Percentiles rank a stretch among this genome's conserved stretches.
Evolutionary conservation across 441 rosid genomes (phyloP).

Genomic region (Adansonia madagascariensis): DNA sequence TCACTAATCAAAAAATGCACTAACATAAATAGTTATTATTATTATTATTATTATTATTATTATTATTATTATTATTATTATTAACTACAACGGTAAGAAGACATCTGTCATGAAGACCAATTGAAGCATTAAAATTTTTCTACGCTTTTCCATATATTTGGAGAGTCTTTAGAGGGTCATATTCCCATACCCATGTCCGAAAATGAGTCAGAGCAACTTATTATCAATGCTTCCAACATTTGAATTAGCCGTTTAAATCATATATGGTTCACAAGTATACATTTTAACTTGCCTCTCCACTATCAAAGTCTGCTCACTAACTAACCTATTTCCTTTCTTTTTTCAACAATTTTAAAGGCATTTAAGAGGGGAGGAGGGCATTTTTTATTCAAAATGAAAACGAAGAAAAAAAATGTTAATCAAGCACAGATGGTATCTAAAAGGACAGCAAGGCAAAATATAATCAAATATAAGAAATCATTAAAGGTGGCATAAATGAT

Average conservation of each 20-base stretch:
- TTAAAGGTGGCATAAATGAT: background rate
- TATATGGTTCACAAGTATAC: background rate
- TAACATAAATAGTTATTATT: background rate
- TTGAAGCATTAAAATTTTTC: background rate
- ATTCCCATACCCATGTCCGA: too few relatives aligned
- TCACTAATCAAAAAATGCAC: background rate
- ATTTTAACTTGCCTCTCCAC: background rate
- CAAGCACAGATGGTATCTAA: constrained; percentile 12
- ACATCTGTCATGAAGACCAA: background rate
- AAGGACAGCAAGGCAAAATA: constrained; percentile 3
- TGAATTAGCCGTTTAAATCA: constrained; percentile 4
- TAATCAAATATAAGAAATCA: background rate
- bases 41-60: background rate
- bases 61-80: background rate
- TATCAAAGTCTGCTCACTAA: background rate
- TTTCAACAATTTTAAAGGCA: background rate
- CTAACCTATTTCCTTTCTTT: constrained; percentile 9
- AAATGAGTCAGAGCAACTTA: too few relatives aligned
- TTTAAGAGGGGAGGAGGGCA: background rate
- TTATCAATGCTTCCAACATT: background rate
- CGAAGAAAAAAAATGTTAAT: background rate
- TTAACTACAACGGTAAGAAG: background rate
- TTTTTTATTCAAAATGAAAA: constrained; percentile 12
- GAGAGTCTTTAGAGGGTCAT: too few relatives aligned
- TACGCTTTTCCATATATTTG: too few relatives aligned